Percentiles rank a stretch among this genome's conserved stretches.
These are phyloP conservation scores for Blastobotrys malaysiensis DNA, from an alignment of 1,139 yeast species.

Conservation along the genomic window DNA sequence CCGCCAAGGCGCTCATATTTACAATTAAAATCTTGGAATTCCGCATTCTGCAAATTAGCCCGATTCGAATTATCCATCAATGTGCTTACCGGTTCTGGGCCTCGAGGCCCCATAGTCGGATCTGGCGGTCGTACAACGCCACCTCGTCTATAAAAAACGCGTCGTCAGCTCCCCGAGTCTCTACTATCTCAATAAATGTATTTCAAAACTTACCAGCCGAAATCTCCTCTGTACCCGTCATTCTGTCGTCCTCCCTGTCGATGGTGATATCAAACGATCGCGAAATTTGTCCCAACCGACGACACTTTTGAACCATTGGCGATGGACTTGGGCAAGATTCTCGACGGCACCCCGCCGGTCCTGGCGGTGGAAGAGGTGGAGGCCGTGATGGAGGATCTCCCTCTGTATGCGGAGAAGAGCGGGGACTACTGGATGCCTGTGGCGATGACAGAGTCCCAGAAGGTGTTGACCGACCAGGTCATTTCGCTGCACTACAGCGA, in stretches of 20 bases:
- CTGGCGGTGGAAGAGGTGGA: not conserved
- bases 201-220: slow-evolving; percentile 8
- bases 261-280: too few species aligned
- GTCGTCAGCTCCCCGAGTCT: slow-evolving; percentile 2
- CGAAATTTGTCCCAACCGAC: not conserved
- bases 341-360: slow-evolving; percentile 64
- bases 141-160: slow-evolving; percentile 54
- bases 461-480: slow-evolving; percentile 87
- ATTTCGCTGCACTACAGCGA: slow-evolving; percentile 88
- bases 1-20: slow-evolving; percentile 66
- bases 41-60: slow-evolving; percentile 45
- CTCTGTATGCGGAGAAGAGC: slow-evolving; percentile 33
- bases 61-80: not conserved
- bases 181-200: not conserved
- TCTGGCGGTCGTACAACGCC: slow-evolving; percentile 91
- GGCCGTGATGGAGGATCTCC: not conserved
- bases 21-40: slow-evolving; percentile 65
- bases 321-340: slow-evolving; percentile 75
- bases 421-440: slow-evolving; percentile 81
- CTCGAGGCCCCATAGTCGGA: slow-evolving; percentile 92
- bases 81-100: slow-evolving; percentile 55
- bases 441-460: slow-evolving; percentile 84
- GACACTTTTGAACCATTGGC: not conserved
- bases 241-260: too few species aligned
- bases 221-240: slow-evolving; percentile 5